Percentiles rank a stretch among this genome's conserved stretches.
Conservation (phyloP, 2,329 filamentous ascomycete genomes). For the Venturia asperata region DNA sequence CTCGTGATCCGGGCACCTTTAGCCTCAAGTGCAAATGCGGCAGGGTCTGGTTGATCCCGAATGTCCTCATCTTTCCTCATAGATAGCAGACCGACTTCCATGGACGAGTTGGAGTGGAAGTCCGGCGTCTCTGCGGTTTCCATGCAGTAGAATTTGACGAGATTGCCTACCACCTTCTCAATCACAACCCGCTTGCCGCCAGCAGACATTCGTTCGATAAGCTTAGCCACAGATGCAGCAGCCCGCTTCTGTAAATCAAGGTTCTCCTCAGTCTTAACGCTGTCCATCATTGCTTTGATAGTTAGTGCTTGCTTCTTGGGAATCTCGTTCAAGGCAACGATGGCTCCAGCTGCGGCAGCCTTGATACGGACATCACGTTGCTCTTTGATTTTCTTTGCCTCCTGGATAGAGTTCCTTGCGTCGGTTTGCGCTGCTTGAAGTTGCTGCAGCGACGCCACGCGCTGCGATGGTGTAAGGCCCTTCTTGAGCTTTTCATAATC, state of each 20-base stretch:
- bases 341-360: constrained; percentile 76
- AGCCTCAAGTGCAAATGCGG: constrained; percentile 81
- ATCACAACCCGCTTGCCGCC: constrained; percentile 76
- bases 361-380: constrained; percentile 78
- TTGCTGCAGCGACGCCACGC: constrained; percentile 72
- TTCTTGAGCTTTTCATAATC: constrained; percentile 89
- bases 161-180: constrained; percentile 90
- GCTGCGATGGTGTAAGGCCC: constrained; percentile 77
- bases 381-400: constrained; percentile 71
- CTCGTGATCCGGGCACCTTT: constrained; percentile 84
- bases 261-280: constrained; percentile 91
- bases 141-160: constrained; percentile 96
- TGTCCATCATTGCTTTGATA: constrained; percentile 98
- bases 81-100: constrained; percentile 77
- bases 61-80: constrained; percentile 96
- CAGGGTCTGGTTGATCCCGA: constrained; percentile 84
- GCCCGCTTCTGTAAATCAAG: constrained; percentile 80
- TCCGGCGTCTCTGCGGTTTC: constrained; percentile 97
- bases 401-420: constrained; percentile 65
- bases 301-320: constrained; percentile 90
- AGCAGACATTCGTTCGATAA: constrained; percentile 80
- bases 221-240: constrained; percentile 71
- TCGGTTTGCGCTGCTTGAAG: constrained; percentile 69
- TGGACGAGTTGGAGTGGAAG: constrained; percentile 72
- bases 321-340: constrained; percentile 78